phyloP scores from a whole-genome alignment of 148 eudicot genomes.

The Gaultheria prostrata region DNA sequence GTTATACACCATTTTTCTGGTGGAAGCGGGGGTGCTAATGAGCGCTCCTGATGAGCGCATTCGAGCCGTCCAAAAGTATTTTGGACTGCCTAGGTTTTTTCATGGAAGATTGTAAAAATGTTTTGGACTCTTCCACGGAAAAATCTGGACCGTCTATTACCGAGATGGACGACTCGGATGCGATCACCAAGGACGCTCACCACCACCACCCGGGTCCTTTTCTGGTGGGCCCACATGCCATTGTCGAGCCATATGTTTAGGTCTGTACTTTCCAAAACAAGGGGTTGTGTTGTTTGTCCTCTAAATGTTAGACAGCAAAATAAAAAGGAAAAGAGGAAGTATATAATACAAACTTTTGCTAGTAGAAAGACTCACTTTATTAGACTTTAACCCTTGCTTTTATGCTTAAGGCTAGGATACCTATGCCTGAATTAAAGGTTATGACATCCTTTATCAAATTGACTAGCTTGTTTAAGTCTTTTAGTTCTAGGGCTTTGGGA shows the following conservation, averaged over 20 bases:
- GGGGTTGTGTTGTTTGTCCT: constrained; percentile 27
- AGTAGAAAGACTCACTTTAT: constrained; percentile 23
- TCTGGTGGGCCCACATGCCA: constrained; percentile 1
- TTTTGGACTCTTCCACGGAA: too few species aligned
- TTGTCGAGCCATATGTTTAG: constrained; percentile 13
- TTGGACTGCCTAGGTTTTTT: too few species aligned
- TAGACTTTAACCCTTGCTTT: constrained; percentile 23
- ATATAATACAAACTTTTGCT: constrained; percentile 9
- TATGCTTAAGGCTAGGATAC: constrained; percentile 15
- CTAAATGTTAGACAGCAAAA: constrained; percentile 23
- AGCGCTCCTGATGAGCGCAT: too few species aligned
- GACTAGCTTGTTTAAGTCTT: not conserved
- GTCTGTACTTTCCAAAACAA: constrained; percentile 30
- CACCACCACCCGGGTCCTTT: too few species aligned
- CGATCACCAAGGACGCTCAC: too few species aligned
- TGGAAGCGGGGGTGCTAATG: too few species aligned
- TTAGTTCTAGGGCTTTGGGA: not conserved
- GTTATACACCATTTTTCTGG: not conserved
- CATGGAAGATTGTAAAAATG: too few species aligned
- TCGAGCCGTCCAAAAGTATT: too few species aligned
- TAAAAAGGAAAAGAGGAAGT: constrained; percentile 14
- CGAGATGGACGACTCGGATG: too few species aligned
- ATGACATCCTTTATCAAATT: not conserved
- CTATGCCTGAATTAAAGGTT: constrained; percentile 13
- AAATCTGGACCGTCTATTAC: too few species aligned